Conservation (phyloP, 495 filamentous ascomycete species). For the Neurospora africana region DNA sequence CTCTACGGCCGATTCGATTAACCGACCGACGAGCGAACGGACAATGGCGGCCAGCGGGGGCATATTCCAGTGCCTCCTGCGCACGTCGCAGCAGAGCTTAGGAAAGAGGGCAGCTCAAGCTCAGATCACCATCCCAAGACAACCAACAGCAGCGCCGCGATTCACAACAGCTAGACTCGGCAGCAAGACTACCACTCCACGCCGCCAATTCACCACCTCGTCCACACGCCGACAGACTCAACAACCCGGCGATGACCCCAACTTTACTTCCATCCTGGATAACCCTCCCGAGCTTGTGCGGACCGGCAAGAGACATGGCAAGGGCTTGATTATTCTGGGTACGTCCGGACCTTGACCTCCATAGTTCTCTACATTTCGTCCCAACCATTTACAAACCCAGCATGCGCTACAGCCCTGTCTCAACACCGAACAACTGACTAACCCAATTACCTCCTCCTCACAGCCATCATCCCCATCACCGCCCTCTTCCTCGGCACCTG, state of each 20-base stretch:
- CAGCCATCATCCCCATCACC: constrained; percentile 82
- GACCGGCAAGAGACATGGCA: constrained; percentile 60
- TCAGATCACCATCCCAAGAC: background rate
- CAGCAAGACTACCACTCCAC: background rate
- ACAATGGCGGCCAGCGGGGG: background rate
- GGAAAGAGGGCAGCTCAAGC: background rate
- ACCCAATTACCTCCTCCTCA: background rate
- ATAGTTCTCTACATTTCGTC: background rate
- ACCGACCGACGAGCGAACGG: background rate
- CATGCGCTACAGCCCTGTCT: background rate
- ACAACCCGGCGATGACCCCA: constrained; percentile 53
- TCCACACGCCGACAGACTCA: constrained; percentile 3
- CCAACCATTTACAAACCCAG: background rate
- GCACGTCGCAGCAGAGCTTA: background rate
- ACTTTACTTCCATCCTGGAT: constrained; percentile 76
- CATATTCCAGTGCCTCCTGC: background rate
- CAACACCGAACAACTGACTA: background rate
- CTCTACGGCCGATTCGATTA: background rate
- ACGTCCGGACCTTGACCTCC: constrained; percentile 4
- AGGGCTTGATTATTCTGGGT: constrained; percentile 74
- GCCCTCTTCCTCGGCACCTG: constrained; percentile 85
- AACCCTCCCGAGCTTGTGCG: constrained; percentile 70
- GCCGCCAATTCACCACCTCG: constrained; percentile 24
- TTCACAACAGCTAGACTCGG: background rate
- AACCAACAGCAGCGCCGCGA: background rate